A percentile compares a stretch with the other conserved stretches of the same genome.
These are phyloP conservation scores for Neopestalotiopsis rosae DNA, from an alignment of 2,329 filamentous ascomycete species.

Conservation along the genomic window DNA sequence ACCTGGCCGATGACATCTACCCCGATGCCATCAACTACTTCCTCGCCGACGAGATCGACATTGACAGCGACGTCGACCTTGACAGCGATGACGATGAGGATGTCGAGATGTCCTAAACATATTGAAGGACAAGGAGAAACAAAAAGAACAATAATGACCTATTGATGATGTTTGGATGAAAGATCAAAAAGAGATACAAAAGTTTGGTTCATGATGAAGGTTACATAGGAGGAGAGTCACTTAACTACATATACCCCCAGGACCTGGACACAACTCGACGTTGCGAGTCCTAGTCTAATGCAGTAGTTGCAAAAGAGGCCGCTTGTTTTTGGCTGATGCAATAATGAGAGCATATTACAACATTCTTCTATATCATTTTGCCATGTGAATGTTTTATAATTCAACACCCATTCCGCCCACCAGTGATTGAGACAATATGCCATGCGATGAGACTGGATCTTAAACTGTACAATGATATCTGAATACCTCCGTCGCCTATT, in stretches of 20 bases:
- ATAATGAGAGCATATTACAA: slow-evolving; percentile 2
- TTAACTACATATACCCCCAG: slow-evolving; percentile 4
- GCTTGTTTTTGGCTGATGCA: slow-evolving; percentile 1
- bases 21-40: slow-evolving; percentile 35
- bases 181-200: background rate
- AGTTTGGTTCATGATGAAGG: background rate
- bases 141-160: slow-evolving; percentile 4
- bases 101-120: slow-evolving; percentile 28
- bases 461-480: no score
- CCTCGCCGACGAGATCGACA: slow-evolving; percentile 32
- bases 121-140: background rate
- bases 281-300: slow-evolving; percentile 1
- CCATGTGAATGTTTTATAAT: background rate
- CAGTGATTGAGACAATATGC: no score
- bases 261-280: background rate
- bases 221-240: background rate
- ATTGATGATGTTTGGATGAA: background rate
- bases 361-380: background rate
- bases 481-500: no score
- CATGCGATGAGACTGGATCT: no score
- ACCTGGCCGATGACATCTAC: slow-evolving; percentile 33
- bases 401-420: no score
- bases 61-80: slow-evolving; percentile 30
- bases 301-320: slow-evolving; percentile 3
- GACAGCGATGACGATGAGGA: slow-evolving; percentile 35